Percentiles rank a stretch among this genome's conserved stretches.
These are phyloP conservation scores for Fusarium sp. DNA, from an alignment of 2,329 filamentous ascomycete species.

Conservation along the genomic window DNA sequence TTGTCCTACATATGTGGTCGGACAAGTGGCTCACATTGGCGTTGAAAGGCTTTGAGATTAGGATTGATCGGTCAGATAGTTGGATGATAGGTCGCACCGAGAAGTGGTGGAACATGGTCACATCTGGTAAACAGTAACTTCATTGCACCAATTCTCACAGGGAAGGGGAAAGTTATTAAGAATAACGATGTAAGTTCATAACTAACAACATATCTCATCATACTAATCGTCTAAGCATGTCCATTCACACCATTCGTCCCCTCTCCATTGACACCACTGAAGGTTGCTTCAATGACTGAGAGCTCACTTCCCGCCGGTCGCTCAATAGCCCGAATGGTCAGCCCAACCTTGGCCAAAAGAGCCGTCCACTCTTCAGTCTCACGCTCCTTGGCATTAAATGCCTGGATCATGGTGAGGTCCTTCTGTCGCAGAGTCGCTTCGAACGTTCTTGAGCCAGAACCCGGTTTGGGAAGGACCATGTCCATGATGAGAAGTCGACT, in stretches of 20 bases:
- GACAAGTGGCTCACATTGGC: background rate
- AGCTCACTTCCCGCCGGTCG: slow-evolving; percentile 24
- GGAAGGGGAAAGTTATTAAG: too few relatives aligned
- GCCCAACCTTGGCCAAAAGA: slow-evolving; percentile 7
- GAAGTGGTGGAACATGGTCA: background rate
- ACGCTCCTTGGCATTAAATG: slow-evolving; percentile 22
- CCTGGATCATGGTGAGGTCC: slow-evolving; percentile 38
- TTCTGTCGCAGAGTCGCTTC: slow-evolving; percentile 25
- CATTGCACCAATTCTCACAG: accelerated
- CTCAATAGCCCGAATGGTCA: slow-evolving; percentile 17
- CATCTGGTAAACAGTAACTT: background rate
- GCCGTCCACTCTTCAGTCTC: slow-evolving; percentile 26
- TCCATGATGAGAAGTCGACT: slow-evolving; percentile 35
- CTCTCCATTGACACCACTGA: background rate
- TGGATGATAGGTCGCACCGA: background rate
- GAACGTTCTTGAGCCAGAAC: background rate
- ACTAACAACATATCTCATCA: background rate
- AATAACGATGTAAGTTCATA: background rate
- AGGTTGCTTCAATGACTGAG: slow-evolving; percentile 18
- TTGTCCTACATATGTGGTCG: background rate
- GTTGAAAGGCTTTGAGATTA: background rate
- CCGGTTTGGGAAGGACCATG: slow-evolving; percentile 30
- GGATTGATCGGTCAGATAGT: background rate
- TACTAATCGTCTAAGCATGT: background rate
- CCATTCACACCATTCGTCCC: background rate